phyloP scores from a whole-genome alignment of 768 basidiomycete genomes.

The Agrocybe chaxingu region DNA sequence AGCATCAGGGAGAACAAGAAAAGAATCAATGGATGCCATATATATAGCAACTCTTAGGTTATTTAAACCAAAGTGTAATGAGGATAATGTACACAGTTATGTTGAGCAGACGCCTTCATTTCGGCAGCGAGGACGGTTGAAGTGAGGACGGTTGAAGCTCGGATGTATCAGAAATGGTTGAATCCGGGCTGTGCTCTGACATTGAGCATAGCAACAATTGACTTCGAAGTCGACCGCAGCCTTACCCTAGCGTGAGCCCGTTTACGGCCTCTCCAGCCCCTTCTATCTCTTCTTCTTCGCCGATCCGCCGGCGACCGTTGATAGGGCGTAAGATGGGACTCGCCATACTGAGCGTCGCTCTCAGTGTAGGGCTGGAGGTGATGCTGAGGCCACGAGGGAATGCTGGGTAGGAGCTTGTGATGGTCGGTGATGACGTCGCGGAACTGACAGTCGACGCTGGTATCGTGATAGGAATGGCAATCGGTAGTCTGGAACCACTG shows the following conservation, averaged over 20 bases:
- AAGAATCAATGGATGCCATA: no score
- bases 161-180: no score
- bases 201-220: no score
- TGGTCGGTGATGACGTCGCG: constrained; percentile 70
- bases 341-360: constrained; percentile 58
- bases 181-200: no score
- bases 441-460: constrained; percentile 59
- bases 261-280: constrained; percentile 78
- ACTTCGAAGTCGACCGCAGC: background rate
- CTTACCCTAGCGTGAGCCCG: constrained; percentile 49
- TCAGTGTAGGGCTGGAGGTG: constrained; percentile 72
- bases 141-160: no score
- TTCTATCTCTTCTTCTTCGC: constrained; percentile 70
- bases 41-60: no score
- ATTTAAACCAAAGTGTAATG: no score
- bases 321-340: constrained; percentile 77
- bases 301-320: constrained; percentile 51
- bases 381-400: constrained; percentile 51
- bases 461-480: constrained; percentile 63
- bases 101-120: no score
- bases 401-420: constrained; percentile 47
- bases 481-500: constrained; percentile 48
- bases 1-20: no score
- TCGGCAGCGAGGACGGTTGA: no score
- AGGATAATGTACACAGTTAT: no score